Evolutionary conservation across 306 rosid genomes (phyloP).

Genomic region (Coriaria nepalensis): DNA sequence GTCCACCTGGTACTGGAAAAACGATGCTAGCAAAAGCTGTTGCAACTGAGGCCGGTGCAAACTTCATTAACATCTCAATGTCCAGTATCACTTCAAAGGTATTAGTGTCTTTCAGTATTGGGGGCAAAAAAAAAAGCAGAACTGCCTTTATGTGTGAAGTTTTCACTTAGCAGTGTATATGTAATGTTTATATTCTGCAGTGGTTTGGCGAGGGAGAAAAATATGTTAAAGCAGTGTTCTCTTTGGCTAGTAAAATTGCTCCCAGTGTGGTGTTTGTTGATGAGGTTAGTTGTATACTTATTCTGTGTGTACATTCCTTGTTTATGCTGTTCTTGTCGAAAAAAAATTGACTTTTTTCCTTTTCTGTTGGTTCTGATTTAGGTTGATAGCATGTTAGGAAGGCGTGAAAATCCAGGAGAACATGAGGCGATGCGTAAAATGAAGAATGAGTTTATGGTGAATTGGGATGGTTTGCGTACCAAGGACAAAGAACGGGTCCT

Average conservation of each 20-base stretch:
- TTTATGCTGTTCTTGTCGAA: neutral
- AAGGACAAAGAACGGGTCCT: slow-evolving; percentile 88
- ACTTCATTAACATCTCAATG: slow-evolving; percentile 91
- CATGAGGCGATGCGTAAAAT: slow-evolving; percentile 97
- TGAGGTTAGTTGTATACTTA: slow-evolving; percentile 46
- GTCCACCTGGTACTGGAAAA: slow-evolving; percentile 97
- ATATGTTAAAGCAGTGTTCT: slow-evolving; percentile 88
- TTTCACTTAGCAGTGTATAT: slow-evolving; percentile 5
- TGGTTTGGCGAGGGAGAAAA: slow-evolving; percentile 99
- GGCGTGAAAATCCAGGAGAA: slow-evolving; percentile 92
- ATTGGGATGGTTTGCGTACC: slow-evolving; percentile 97
- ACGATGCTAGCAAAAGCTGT: slow-evolving; percentile 99
- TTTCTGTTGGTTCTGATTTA: slow-evolving; percentile 19
- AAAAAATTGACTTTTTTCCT: slow-evolving; percentile 1
- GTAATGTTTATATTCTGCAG: slow-evolving; percentile 29
- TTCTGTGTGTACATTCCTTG: neutral
- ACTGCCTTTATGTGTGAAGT: neutral
- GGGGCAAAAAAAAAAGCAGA: neutral
- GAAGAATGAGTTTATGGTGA: slow-evolving; percentile 97
- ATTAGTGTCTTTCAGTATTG: neutral
- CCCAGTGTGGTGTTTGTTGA: slow-evolving; percentile 95
- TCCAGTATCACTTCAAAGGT: slow-evolving; percentile 96
- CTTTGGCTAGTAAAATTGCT: slow-evolving; percentile 90
- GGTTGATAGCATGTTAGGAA: slow-evolving; percentile 98
- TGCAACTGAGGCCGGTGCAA: slow-evolving; percentile 98